Percentiles rank a stretch among this genome's conserved stretches.
Conservation (phyloP, 768 basidiomycete species). For the Termitomyces sp. region DNA sequence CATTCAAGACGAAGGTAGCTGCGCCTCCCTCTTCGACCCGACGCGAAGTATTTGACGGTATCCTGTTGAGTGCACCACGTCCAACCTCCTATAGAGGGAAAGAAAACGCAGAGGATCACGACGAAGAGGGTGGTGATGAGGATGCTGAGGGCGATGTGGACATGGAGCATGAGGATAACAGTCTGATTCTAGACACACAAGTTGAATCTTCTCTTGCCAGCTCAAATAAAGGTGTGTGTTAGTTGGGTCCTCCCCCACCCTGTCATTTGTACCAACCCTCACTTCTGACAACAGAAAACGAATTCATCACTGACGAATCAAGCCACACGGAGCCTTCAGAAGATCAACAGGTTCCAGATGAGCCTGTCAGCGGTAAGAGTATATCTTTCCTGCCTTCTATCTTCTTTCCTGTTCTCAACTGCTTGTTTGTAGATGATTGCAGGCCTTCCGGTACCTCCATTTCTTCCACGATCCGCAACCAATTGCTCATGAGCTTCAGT, state of each 20-base stretch:
- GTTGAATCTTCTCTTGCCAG: constrained; percentile 19
- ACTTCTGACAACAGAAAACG: constrained; percentile 10
- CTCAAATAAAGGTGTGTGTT: constrained; percentile 18
- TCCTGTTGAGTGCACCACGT: constrained; percentile 8
- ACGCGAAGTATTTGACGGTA: constrained; percentile 19
- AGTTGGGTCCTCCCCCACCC: not conserved
- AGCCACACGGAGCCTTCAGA: not conserved
- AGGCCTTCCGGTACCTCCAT: constrained; percentile 13
- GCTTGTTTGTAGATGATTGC: constrained; percentile 3
- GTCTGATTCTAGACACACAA: constrained; percentile 1
- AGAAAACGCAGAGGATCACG: constrained; percentile 5
- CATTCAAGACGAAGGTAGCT: not conserved
- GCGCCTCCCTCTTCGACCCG: constrained; percentile 6
- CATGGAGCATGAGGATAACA: constrained; percentile 7
- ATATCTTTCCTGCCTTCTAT: not conserved
- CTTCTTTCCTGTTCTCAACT: not conserved
- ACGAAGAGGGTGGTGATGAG: constrained; percentile 3
- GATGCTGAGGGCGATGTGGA: constrained; percentile 14
- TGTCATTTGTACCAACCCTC: not conserved
- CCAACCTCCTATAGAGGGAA: constrained; percentile 8
- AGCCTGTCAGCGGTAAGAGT: not conserved
- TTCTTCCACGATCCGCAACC: constrained; percentile 16
- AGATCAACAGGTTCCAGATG: not conserved
- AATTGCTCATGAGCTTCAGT: constrained; percentile 23
- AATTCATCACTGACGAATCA: constrained; percentile 3